Percentiles rank a stretch among this genome's conserved stretches.
These are phyloP conservation scores for Polygonum aviculare DNA, from an alignment of 148 eudicot genomes.

Conservation along the genomic window DNA sequence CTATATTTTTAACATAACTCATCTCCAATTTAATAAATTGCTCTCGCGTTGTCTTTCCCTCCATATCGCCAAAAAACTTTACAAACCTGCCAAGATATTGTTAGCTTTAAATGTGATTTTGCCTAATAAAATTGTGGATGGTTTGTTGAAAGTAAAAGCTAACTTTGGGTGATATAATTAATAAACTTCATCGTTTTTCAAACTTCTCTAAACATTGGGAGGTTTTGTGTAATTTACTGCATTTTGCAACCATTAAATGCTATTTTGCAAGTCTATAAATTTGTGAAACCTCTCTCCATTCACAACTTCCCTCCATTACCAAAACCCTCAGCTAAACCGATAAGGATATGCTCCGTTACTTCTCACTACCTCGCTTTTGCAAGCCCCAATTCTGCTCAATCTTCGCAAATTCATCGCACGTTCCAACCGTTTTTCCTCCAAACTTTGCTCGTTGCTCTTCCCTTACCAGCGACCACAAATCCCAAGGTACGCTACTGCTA, in stretches of 20 bases:
- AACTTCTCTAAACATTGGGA: background rate
- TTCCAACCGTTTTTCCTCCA: background rate
- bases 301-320: background rate
- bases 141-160: too few species aligned
- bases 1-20: too few species aligned
- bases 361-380: slow-evolving; percentile 1
- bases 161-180: too few species aligned
- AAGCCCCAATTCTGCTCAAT: background rate
- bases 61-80: too few species aligned
- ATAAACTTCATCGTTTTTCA: too few species aligned
- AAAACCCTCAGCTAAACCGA: background rate
- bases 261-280: background rate
- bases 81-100: too few species aligned
- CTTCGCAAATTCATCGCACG: slow-evolving; percentile 8
- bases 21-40: too few species aligned
- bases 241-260: background rate
- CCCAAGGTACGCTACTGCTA: background rate
- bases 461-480: background rate
- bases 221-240: background rate
- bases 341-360: background rate
- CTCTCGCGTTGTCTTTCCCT: too few species aligned
- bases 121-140: too few species aligned
- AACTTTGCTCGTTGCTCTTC: background rate
- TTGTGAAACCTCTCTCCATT: background rate
- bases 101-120: too few species aligned